Percentiles rank a stretch among this genome's conserved stretches.
phyloP scores from a whole-genome alignment of 2,329 filamentous ascomycete genomes.

The Allantophomopsis lycopodina region DNA sequence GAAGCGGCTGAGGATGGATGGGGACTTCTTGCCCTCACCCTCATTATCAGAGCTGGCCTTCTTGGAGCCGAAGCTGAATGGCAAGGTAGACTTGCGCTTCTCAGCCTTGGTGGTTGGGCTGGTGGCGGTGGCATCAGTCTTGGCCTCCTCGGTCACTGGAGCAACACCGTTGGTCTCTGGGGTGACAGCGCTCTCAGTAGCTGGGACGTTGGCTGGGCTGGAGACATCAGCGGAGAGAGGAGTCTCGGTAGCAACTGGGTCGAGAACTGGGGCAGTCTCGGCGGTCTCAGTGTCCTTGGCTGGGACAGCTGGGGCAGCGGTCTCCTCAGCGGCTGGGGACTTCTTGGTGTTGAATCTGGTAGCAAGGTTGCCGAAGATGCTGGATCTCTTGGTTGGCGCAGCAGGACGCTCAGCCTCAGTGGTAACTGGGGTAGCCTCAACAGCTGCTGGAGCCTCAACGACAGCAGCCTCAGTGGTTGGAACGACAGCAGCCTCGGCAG shows the following conservation, averaged over 20 bases:
- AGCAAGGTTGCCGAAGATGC: conserved; percentile 18
- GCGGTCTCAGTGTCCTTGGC: conserved; percentile 17
- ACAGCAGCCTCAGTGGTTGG: conserved; percentile 26
- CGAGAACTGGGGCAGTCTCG: conserved; percentile 20
- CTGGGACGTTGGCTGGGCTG: conserved; percentile 15
- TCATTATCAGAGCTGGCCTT: conserved; percentile 36
- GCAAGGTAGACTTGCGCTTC: conserved; percentile 48
- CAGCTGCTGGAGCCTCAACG: conserved; percentile 17
- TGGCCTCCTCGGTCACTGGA: conserved; percentile 20
- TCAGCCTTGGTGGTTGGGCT: conserved; percentile 22
- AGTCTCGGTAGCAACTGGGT: conserved; percentile 16
- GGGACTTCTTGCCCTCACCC: conserved; percentile 17
- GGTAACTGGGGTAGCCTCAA: conserved; percentile 15
- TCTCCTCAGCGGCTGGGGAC: conserved; percentile 5
- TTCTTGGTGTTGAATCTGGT: conserved; percentile 15
- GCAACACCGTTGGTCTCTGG: conserved; percentile 25
- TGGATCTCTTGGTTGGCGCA: conserved; percentile 15
- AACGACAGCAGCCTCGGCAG: conserved; percentile 15
- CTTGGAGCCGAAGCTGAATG: conserved; percentile 48
- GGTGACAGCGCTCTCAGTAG: conserved; percentile 13
- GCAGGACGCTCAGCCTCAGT: conserved; percentile 21
- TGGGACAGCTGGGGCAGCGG: conserved; percentile 12
- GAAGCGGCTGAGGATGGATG: conserved; percentile 20
- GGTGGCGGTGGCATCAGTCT: conserved; percentile 19
- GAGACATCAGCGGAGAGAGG: conserved; percentile 14